Conservation (phyloP, 306 rosid genomes). For the Trifolium repens region DNA sequence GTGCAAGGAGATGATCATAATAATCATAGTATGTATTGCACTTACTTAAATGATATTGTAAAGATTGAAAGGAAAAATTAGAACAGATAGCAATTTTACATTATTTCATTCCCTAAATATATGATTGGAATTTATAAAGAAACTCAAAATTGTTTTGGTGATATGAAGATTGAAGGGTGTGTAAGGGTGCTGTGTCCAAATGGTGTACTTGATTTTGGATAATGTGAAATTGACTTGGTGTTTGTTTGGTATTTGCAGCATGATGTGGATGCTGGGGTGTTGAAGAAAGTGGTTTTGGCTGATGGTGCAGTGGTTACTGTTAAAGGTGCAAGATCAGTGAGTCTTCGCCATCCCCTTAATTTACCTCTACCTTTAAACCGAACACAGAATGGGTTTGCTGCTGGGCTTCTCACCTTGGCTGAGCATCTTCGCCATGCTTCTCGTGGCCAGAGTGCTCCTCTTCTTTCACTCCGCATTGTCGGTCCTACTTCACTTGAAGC, state of each 20-base stretch:
- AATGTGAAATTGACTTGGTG: slow-evolving; percentile 8
- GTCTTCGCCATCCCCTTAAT: slow-evolving; percentile 85
- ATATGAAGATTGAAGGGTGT: slow-evolving; percentile 5
- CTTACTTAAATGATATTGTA: too few species aligned
- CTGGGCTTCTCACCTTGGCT: slow-evolving; percentile 77
- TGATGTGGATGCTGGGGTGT: slow-evolving; percentile 97
- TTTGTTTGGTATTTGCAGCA: slow-evolving; percentile 64
- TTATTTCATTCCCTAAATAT: neutral
- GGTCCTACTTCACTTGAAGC: slow-evolving; percentile 85
- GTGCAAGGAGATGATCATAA: neutral
- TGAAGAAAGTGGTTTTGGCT: slow-evolving; percentile 89
- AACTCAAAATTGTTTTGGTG: slow-evolving; percentile 2
- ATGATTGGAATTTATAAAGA: slow-evolving; percentile 7
- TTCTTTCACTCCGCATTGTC: slow-evolving; percentile 81
- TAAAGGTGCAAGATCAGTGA: slow-evolving; percentile 91
- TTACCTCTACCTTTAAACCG: slow-evolving; percentile 78
- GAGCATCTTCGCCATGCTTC: slow-evolving; percentile 76
- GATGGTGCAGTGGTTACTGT: slow-evolving; percentile 98
- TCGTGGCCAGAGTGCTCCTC: slow-evolving; percentile 53
- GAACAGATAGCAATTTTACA: neutral
- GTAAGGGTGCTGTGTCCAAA: neutral
- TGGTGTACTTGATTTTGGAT: slow-evolving; percentile 14
- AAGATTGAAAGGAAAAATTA: too few species aligned
- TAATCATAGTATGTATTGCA: neutral
- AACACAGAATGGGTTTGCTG: slow-evolving; percentile 66